Evolutionary conservation across 2,329 filamentous ascomycete genomes (phyloP).

Genomic region (Phyllosticta capitalensis): DNA sequence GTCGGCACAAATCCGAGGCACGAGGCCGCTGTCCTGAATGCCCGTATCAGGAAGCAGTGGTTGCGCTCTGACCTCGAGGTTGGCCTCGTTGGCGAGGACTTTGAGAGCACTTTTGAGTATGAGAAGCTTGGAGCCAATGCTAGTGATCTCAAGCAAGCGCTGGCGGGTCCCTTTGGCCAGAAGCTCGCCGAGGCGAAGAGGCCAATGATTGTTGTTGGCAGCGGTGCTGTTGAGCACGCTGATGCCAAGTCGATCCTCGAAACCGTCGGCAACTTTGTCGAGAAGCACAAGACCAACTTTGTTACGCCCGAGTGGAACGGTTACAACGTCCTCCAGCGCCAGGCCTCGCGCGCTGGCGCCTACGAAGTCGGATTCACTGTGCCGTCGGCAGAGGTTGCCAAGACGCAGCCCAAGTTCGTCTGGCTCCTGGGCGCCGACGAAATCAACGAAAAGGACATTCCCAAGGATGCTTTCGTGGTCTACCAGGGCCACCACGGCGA

Average conservation of each 20-base stretch:
- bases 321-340: slow-evolving; percentile 91
- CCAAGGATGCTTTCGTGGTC: slow-evolving; percentile 90
- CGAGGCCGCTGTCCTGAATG: slow-evolving; percentile 90
- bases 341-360: slow-evolving; percentile 83
- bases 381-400: slow-evolving; percentile 69
- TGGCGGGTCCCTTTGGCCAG: slow-evolving; percentile 84
- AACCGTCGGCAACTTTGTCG: slow-evolving; percentile 78
- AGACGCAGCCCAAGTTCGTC: slow-evolving; percentile 85
- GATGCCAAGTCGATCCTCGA: slow-evolving; percentile 93
- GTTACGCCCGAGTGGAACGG: slow-evolving; percentile 87
- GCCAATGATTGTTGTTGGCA: slow-evolving; percentile 95
- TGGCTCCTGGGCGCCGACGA: slow-evolving; percentile 97
- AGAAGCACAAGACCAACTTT: slow-evolving; percentile 88
- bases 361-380: slow-evolving; percentile 94
- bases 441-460: slow-evolving; percentile 72
- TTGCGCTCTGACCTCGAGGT: slow-evolving; percentile 89
- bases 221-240: slow-evolving; percentile 78
- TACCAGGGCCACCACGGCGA: slow-evolving; percentile 99
- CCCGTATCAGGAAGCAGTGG: slow-evolving; percentile 96
- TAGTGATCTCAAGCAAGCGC: slow-evolving; percentile 70
- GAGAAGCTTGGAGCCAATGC: slow-evolving; percentile 78
- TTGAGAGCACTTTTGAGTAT: slow-evolving; percentile 91
- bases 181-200: slow-evolving; percentile 79
- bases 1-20: slow-evolving; percentile 92
- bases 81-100: slow-evolving; percentile 80